These are phyloP conservation scores for Diplodia sapinea DNA, from an alignment of 2,329 filamentous ascomycete genomes.

Conservation along the genomic window DNA sequence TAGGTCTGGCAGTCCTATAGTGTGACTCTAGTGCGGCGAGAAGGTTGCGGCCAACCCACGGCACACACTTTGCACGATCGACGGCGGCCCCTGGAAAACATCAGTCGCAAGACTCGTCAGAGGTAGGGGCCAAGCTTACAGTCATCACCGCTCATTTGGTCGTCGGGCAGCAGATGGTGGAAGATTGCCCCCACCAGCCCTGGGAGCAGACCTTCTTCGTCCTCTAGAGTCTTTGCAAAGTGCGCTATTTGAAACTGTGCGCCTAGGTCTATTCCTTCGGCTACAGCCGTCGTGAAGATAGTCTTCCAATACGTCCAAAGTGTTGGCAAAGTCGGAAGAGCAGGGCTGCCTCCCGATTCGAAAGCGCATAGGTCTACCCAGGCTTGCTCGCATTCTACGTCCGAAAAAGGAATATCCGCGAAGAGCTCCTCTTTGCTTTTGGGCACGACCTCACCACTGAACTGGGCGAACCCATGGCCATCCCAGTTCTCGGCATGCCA, in stretches of 20 bases:
- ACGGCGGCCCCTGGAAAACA: conserved; percentile 42
- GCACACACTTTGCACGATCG: conserved; percentile 42
- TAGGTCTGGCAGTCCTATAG: conserved; percentile 37
- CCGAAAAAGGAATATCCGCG: conserved; percentile 59
- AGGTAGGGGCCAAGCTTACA: conserved; percentile 22
- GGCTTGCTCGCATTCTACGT: conserved; percentile 56
- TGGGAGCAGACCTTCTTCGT: conserved; percentile 46
- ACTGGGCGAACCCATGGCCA: conserved; percentile 39
- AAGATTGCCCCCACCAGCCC: conserved; percentile 48
- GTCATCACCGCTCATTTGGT: conserved; percentile 38
- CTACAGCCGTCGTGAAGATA: conserved; percentile 50
- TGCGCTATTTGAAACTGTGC: conserved; percentile 46
- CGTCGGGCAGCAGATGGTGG: conserved; percentile 41
- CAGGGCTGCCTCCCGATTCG: conserved; percentile 50
- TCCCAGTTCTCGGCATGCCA: conserved; percentile 33
- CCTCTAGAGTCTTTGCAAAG: conserved; percentile 41
- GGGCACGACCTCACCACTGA: conserved; percentile 36
- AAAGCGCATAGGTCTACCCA: conserved; percentile 62
- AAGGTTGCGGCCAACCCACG: conserved; percentile 42
- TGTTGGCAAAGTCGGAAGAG: conserved; percentile 56
- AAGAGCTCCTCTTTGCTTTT: conserved; percentile 51
- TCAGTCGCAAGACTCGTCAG: conserved; percentile 1
- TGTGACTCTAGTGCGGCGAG: conserved; percentile 39
- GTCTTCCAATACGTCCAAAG: conserved; percentile 57
- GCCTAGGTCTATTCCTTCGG: conserved; percentile 50